These are phyloP conservation scores for Xylaria multiplex DNA, from an alignment of 2,329 filamentous ascomycete species.

Conservation along the genomic window DNA sequence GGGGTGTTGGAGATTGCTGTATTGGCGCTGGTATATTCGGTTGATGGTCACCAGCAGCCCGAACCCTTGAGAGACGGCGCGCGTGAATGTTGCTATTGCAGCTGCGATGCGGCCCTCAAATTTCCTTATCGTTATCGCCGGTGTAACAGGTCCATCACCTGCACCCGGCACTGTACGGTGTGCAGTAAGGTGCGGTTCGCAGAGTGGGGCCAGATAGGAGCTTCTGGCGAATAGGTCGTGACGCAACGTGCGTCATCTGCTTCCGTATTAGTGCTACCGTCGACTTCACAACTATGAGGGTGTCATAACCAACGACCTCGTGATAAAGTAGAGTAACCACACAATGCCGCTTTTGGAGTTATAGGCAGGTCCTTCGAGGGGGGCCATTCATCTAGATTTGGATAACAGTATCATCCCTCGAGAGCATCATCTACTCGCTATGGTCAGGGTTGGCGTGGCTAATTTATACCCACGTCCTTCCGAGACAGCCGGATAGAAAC, in stretches of 20 bases:
- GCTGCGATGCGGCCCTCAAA: slow-evolving; percentile 4
- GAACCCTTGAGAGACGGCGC: neutral
- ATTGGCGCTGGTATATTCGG: neutral
- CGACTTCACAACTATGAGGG: neutral
- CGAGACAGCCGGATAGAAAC: slow-evolving; percentile 16
- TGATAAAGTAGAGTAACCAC: slow-evolving; percentile 24
- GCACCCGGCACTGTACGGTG: neutral
- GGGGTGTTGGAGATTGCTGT: neutral
- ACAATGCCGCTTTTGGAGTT: slow-evolving; percentile 13
- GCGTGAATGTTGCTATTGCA: slow-evolving; percentile 9
- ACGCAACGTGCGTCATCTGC: slow-evolving; percentile 24
- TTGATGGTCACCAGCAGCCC: slow-evolving; percentile 11
- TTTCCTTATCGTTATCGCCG: slow-evolving; percentile 34
- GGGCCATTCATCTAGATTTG: slow-evolving; percentile 11
- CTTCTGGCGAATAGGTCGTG: slow-evolving; percentile 13
- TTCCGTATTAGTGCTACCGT: slow-evolving; percentile 11
- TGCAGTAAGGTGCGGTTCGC: neutral
- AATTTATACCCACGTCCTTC: slow-evolving; percentile 19
- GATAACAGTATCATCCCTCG: slow-evolving; percentile 7
- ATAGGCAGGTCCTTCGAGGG: slow-evolving; percentile 5
- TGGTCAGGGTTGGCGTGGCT: slow-evolving; percentile 5
- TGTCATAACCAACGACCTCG: slow-evolving; percentile 12
- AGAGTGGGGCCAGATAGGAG: slow-evolving; percentile 7
- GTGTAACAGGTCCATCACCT: neutral
- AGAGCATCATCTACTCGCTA: neutral